Conservation (phyloP, 108 stramenopile genomes). For the Pseudonitzschia delicatissima region DNA sequence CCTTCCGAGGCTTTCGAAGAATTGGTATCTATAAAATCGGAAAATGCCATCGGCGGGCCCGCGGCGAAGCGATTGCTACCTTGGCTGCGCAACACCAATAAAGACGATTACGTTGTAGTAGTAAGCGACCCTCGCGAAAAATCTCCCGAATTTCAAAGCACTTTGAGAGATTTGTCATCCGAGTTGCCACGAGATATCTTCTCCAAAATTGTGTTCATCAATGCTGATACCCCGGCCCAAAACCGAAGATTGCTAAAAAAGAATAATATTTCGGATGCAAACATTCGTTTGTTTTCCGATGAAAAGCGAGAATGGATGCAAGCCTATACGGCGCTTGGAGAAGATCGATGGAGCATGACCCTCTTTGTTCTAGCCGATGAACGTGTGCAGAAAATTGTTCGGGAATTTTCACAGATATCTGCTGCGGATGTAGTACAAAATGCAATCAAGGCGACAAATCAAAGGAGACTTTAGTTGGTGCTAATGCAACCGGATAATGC, state of each 20-base stretch:
- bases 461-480: constrained; percentile 20
- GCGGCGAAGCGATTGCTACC: constrained; percentile 54
- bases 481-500: too few species aligned
- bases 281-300: constrained; percentile 44
- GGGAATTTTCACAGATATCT: constrained; percentile 61
- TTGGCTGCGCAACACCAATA: constrained; percentile 39
- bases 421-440: constrained; percentile 42
- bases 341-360: constrained; percentile 72
- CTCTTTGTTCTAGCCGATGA: constrained; percentile 66
- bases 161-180: constrained; percentile 34
- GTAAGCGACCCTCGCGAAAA: constrained; percentile 73
- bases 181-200: constrained; percentile 46
- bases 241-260: constrained; percentile 75
- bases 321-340: constrained; percentile 71
- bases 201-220: constrained; percentile 52
- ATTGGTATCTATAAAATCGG: constrained; percentile 37
- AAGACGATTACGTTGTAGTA: constrained; percentile 57
- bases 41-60: constrained; percentile 48
- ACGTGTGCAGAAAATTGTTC: constrained; percentile 58
- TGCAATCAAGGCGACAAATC: constrained; percentile 30
- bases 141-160: constrained; percentile 54
- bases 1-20: constrained; percentile 65
- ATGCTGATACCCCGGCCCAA: constrained; percentile 78
- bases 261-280: constrained; percentile 29
- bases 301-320: constrained; percentile 78